A percentile compares a stretch with the other conserved stretches of the same genome.
phyloP scores from a whole-genome alignment of 2,329 filamentous ascomycete species.

The Trichoderma pleuroti region DNA sequence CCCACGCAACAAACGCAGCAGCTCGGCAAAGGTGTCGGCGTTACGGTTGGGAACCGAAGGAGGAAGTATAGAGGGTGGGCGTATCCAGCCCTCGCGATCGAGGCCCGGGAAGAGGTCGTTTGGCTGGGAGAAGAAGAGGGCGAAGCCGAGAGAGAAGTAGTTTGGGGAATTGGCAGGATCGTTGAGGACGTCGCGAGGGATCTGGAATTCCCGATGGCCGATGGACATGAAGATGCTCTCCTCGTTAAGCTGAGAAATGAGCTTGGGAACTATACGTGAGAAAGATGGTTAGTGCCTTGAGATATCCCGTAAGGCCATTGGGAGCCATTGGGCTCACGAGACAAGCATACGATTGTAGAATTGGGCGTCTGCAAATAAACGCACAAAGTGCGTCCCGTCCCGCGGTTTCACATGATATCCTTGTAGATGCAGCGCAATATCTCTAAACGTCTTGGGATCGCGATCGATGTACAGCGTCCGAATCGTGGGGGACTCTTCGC shows the following conservation, averaged over 20 bases:
- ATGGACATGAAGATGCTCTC: conserved; percentile 91
- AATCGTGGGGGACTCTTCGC: conserved; percentile 52
- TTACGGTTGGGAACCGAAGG: conserved; percentile 77
- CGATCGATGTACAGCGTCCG: conserved; percentile 93
- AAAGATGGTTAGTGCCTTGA: background rate
- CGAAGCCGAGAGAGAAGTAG: conserved; percentile 90
- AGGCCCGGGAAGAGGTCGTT: conserved; percentile 83
- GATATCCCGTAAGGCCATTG: background rate
- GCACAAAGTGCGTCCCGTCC: conserved; percentile 84
- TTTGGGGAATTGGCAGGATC: conserved; percentile 88
- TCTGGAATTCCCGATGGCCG: conserved; percentile 81
- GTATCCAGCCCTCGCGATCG: conserved; percentile 71
- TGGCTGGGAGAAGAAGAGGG: conserved; percentile 78
- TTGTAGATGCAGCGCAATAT: conserved; percentile 87
- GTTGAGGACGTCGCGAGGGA: conserved; percentile 82
- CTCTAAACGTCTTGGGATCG: conserved; percentile 81
- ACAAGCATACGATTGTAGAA: conserved; percentile 75
- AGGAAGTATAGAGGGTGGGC: conserved; percentile 81
- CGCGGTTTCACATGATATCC: conserved; percentile 82
- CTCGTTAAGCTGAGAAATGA: conserved; percentile 88
- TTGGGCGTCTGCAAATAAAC: conserved; percentile 88
- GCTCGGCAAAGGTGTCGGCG: conserved; percentile 78
- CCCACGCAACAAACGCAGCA: conserved; percentile 77
- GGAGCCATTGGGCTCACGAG: background rate
- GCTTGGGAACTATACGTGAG: conserved; percentile 63